These are phyloP conservation scores for Penicillium sp. DNA, from an alignment of 2,329 filamentous ascomycete genomes.

Conservation along the genomic window DNA sequence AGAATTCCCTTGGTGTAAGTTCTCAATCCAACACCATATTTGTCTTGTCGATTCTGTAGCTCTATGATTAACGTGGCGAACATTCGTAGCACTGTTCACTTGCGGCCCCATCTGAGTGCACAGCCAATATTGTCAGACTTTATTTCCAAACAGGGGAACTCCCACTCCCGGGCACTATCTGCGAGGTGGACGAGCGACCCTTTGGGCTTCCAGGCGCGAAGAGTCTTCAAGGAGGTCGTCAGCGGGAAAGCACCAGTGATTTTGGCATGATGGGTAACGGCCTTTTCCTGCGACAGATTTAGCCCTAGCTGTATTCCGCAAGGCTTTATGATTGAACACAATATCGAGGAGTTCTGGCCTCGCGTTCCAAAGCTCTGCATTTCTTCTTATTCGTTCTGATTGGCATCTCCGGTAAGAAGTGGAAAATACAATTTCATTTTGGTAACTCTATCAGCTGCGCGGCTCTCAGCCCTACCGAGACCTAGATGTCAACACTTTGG, in stretches of 20 bases:
- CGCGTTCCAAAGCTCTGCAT: no score
- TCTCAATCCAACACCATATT: not conserved
- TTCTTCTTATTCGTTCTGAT: no score
- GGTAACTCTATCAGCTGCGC: not conserved
- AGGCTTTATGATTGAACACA: no score
- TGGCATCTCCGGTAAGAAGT: not conserved
- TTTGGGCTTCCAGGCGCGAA: not conserved
- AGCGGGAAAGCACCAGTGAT: no score
- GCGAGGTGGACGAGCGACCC: not conserved
- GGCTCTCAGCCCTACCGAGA: not conserved
- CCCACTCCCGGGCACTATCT: not conserved
- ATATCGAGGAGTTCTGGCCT: no score
- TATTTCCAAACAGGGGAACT: conserved; percentile 1
- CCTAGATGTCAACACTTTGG: not conserved
- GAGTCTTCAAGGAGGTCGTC: not conserved
- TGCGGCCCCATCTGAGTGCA: not conserved
- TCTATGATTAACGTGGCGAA: not conserved
- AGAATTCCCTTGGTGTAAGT: not conserved
- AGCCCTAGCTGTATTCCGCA: no score
- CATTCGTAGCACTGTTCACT: not conserved
- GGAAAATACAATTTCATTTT: not conserved
- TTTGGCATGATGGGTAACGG: not conserved
- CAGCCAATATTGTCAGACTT: not conserved
- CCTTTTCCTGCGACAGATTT: no score
- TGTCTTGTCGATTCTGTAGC: not conserved